Evolutionary conservation across 2,329 filamentous ascomycete species (phyloP), one percentile per base, ranked within the genome.

Genomic region (Dactylellina cionopaga): DNA sequence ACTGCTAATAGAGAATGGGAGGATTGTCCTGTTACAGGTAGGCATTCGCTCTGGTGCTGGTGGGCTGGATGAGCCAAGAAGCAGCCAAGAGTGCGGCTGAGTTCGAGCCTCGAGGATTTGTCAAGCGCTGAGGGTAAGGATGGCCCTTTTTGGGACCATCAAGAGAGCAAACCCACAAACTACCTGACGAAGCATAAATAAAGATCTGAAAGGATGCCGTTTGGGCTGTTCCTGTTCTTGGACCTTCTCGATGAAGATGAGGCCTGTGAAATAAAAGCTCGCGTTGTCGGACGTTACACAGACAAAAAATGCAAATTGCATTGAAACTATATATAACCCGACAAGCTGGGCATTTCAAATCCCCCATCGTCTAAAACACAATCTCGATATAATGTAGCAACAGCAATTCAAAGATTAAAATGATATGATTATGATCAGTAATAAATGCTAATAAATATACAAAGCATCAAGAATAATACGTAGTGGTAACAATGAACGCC

Each of bases 11-110:
- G 15, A 10, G 19, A 58, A 43, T 59, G 27, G 37, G 60, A 60
- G 63, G 54, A 68, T 68, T 47, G 52, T 46, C 52, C 52, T 19
- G 10, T 44, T 59, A 3, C 33, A 37, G 49, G 39, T 46, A 51
- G 37, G 22, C 35, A 9, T 41, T 11, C 9, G 46, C 46, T 56
- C 39, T 46, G 44, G 15, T 25, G 13, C 24, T 11, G 22, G n/a
- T 29, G 56, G 15, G 56, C 4, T 7, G 24, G 22, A 11, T 24
- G 51, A 17, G 54, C 52, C 54, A 58, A 56, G 63, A n/a, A 31
- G 25, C 22, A 33, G 58, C 43, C 31, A 39, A 51, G 24, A 15
- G 63, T 68, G 63, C 63, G 63, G 63, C 63, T 68, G 63, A 68
- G 63, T 31, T 22, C 13, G 13, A 25, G 1, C 24, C 9, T 56